phyloP scores from a whole-genome alignment of 2,329 filamentous ascomycete genomes.

The Fusarium torreyae region DNA sequence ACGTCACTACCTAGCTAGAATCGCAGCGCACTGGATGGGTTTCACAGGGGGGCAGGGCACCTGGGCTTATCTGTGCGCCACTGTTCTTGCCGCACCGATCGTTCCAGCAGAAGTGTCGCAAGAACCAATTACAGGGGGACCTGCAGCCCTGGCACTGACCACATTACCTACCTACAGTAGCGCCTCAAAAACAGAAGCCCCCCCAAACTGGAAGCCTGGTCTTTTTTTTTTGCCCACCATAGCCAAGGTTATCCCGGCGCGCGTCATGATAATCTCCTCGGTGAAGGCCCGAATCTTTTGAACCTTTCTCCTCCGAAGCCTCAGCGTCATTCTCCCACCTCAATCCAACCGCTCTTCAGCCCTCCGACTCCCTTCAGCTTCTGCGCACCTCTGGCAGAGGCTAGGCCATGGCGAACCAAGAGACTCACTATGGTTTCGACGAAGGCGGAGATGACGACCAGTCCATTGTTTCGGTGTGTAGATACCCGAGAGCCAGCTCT shows the following conservation, averaged over 20 bases:
- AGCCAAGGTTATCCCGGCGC: constrained; percentile 50
- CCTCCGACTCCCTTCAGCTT: constrained; percentile 39
- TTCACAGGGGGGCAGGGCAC: constrained; percentile 26
- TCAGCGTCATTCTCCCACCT: constrained; percentile 25
- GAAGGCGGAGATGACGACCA: constrained; percentile 63
- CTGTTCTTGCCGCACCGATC: constrained; percentile 10
- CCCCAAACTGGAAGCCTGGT: constrained; percentile 32
- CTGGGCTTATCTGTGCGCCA: constrained; percentile 18
- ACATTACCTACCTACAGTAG: constrained; percentile 32
- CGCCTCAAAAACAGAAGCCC: constrained; percentile 42
- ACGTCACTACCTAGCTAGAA: constrained; percentile 21
- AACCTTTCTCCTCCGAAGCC: constrained; percentile 32
- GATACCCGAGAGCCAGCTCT: constrained; percentile 31
- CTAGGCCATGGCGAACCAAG: constrained; percentile 60
- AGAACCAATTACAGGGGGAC: constrained; percentile 43
- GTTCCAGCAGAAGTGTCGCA: constrained; percentile 35
- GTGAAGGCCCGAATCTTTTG: constrained; percentile 46
- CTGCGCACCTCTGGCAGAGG: constrained; percentile 47
- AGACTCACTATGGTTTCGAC: constrained; percentile 64
- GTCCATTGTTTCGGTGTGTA: constrained; percentile 62
- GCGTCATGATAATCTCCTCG: constrained; percentile 51
- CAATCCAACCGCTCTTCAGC: constrained; percentile 39
- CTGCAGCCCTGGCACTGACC: constrained; percentile 27
- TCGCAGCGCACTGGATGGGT: not conserved
- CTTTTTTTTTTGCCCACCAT: constrained; percentile 38